Evolutionary conservation across 352 stramenopile species (phyloP).

Genomic region (Globisporangium splendens): DNA sequence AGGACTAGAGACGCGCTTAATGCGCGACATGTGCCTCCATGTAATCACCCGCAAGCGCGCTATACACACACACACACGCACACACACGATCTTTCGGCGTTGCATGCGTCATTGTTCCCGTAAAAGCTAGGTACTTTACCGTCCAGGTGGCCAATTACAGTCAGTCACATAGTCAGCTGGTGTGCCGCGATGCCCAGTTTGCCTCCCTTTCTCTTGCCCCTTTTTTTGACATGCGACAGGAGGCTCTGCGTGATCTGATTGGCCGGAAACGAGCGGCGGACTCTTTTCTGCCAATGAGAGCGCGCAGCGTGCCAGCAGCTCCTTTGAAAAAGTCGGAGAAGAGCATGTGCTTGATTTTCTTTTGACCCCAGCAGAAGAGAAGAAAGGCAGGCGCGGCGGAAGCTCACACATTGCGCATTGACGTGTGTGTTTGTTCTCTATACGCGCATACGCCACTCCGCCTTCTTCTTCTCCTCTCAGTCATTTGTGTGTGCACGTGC

Average conservation of each 20-base stretch:
- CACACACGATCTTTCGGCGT: background rate
- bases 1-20: constrained; percentile 1
- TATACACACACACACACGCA: background rate
- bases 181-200: background rate
- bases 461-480: background rate
- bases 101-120: background rate
- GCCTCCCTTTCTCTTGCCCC: background rate
- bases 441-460: background rate
- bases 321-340: constrained; percentile 1
- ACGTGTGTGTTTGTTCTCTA: background rate
- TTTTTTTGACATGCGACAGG: background rate
- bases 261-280: background rate
- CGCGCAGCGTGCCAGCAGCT: background rate
- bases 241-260: background rate
- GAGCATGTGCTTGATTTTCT: too few relatives aligned
- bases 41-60: background rate
- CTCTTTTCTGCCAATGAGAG: background rate
- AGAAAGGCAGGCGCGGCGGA: background rate
- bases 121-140: too few relatives aligned
- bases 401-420: too few relatives aligned
- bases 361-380: background rate
- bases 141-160: too few relatives aligned
- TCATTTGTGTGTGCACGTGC: background rate
- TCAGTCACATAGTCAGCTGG: too few relatives aligned
- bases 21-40: background rate